A percentile compares a stretch with the other conserved stretches of the same genome.
These are phyloP conservation scores for Penstemon davidsonii DNA, from an alignment of 257 asterid species.

Conservation along the genomic window DNA sequence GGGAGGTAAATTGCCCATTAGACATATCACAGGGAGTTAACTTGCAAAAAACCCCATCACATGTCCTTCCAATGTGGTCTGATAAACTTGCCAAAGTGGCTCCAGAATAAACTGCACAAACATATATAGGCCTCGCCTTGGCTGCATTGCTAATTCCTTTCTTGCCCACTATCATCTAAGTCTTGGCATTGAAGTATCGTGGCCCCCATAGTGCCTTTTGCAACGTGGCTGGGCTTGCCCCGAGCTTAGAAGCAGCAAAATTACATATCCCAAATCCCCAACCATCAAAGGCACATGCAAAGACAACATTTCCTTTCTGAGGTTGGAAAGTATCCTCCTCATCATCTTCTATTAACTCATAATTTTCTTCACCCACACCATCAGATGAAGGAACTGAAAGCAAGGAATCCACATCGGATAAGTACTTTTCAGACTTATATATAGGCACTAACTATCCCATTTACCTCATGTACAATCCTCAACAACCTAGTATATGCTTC, in stretches of 20 bases:
- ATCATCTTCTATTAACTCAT: conserved; percentile 70
- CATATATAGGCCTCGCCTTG: conserved; percentile 84
- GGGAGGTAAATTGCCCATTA: too few relatives aligned
- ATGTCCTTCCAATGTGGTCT: conserved; percentile 54
- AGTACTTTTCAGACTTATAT: conserved; percentile 81
- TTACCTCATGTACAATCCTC: conserved; percentile 90
- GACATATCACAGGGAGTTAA: too few relatives aligned
- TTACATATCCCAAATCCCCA: conserved; percentile 80
- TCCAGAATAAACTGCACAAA: conserved; percentile 80
- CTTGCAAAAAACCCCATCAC: too few relatives aligned
- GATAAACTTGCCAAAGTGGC: conserved; percentile 91
- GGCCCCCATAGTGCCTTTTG: conserved; percentile 93
- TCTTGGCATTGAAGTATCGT: conserved; percentile 58
- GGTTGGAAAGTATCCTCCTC: conserved; percentile 96
- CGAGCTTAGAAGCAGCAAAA: conserved; percentile 78
- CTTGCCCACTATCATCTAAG: conserved; percentile 78
- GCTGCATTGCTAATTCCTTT: conserved; percentile 55
- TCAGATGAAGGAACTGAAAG: conserved; percentile 55
- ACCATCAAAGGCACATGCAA: conserved; percentile 92
- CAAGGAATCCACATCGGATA: conserved; percentile 89
- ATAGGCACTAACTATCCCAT: conserved; percentile 80
- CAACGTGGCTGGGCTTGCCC: conserved; percentile 62
- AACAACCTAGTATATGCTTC: conserved; percentile 74
- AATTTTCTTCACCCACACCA: conserved; percentile 45
- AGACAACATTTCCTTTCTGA: conserved; percentile 91